A percentile compares a stretch with the other conserved stretches of the same genome.
These are phyloP conservation scores for Trichomonas gallinae DNA, from an alignment of 208 protist genomes.

Conservation along the genomic window DNA sequence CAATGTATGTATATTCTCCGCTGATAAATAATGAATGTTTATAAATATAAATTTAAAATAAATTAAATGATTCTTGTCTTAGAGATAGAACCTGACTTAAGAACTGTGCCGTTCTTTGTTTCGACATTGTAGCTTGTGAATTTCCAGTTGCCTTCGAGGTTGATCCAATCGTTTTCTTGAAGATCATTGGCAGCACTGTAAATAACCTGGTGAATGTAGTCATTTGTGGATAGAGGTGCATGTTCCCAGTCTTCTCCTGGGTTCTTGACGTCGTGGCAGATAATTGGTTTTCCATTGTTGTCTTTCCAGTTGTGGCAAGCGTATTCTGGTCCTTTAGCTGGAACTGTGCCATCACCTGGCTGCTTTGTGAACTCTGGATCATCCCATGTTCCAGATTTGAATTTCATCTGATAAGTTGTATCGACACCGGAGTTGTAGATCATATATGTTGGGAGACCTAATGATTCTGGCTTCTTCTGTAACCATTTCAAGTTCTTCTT, in stretches of 20 bases:
- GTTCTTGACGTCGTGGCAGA: neutral
- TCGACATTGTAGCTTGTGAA: neutral
- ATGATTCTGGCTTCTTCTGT: neutral
- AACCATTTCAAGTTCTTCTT: neutral
- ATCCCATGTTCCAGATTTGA: neutral
- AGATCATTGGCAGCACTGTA: neutral
- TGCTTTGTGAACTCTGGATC: neutral
- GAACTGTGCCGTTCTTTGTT: neutral
- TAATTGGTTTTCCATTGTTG: neutral
- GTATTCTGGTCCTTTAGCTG: neutral
- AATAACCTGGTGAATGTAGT: neutral
- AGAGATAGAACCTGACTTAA: neutral
- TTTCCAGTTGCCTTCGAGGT: neutral
- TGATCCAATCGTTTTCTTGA: neutral
- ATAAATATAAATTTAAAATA: neutral
- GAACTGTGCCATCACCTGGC: slow-evolving; percentile 17
- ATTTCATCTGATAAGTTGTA: neutral
- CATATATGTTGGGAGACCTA: neutral
- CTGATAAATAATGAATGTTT: neutral
- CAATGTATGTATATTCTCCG: too few relatives aligned
- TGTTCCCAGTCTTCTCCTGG: neutral
- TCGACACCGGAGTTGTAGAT: neutral
- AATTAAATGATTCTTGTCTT: neutral
- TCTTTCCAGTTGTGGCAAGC: neutral
- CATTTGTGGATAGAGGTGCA: neutral